These are phyloP conservation scores for Saitozyma podzolica DNA, from an alignment of 768 basidiomycete genomes.

Conservation along the genomic window DNA sequence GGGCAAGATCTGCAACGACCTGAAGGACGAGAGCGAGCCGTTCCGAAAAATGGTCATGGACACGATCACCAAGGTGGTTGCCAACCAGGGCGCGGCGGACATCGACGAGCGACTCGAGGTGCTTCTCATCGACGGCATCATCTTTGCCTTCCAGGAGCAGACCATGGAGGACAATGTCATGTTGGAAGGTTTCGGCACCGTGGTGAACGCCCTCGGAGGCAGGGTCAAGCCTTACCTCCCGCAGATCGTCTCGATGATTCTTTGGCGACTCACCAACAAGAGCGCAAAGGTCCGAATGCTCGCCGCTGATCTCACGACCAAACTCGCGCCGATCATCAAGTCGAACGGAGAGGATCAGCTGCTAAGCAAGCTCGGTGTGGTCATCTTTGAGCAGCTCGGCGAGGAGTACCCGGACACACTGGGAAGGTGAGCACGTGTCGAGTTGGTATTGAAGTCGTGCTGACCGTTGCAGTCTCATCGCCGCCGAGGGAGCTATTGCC, in stretches of 20 bases:
- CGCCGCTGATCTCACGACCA: slow-evolving; percentile 96
- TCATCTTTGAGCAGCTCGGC: slow-evolving; percentile 96
- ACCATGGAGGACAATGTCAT: slow-evolving; percentile 99
- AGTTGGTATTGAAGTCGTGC: background rate
- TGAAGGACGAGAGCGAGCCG: slow-evolving; percentile 65
- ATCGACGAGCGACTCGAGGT: slow-evolving; percentile 95
- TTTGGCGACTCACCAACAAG: slow-evolving; percentile 99
- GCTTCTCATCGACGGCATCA: slow-evolving; percentile 93
- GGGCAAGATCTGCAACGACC: slow-evolving; percentile 78
- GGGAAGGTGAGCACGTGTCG: slow-evolving; percentile 59
- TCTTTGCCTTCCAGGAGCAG: slow-evolving; percentile 99
- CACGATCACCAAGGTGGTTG: slow-evolving; percentile 95
- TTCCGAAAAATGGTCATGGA: slow-evolving; percentile 99
- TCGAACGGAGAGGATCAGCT: slow-evolving; percentile 96
- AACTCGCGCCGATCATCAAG: slow-evolving; percentile 95
- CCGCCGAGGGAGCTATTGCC: slow-evolving; percentile 96
- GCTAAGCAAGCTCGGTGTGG: slow-evolving; percentile 91
- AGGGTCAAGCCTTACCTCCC: slow-evolving; percentile 98
- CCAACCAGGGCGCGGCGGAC: slow-evolving; percentile 91
- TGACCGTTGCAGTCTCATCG: slow-evolving; percentile 75
- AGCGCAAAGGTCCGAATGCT: slow-evolving; percentile 98
- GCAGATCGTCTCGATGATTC: slow-evolving; percentile 96
- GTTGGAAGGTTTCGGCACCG: slow-evolving; percentile 97
- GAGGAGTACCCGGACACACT: slow-evolving; percentile 99
- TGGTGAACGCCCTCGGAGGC: slow-evolving; percentile 90